These are phyloP conservation scores for Sporothrix schenckii DNA, from an alignment of 2,329 filamentous ascomycete genomes.

Conservation along the genomic window DNA sequence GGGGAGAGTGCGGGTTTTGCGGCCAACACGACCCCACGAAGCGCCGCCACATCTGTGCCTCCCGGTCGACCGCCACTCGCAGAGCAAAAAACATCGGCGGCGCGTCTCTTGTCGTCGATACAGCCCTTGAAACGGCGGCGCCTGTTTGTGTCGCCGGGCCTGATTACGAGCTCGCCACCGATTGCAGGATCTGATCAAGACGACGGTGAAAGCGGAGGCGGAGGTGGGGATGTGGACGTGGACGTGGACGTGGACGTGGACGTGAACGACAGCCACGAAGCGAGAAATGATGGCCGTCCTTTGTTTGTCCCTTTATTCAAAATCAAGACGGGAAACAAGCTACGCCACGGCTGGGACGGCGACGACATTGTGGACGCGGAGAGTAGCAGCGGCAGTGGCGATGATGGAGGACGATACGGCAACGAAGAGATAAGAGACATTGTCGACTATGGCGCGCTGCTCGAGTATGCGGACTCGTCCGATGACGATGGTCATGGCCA, in stretches of 20 bases:
- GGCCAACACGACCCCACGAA: neutral
- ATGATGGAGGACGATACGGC: neutral
- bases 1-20: neutral
- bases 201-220: neutral
- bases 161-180: slow-evolving; percentile 22
- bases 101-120: slow-evolving; percentile 4
- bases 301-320: neutral
- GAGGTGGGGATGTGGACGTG: neutral
- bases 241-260: neutral
- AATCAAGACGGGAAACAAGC: neutral
- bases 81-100: neutral
- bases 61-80: neutral
- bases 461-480: slow-evolving; percentile 14
- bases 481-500: neutral
- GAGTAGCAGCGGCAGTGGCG: neutral
- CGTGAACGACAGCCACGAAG: neutral
- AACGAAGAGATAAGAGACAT: slow-evolving; percentile 31
- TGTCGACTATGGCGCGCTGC: slow-evolving; percentile 27
- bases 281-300: neutral
- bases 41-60: neutral
- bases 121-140: slow-evolving; percentile 34
- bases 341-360: neutral
- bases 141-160: slow-evolving; percentile 28
- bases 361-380: slow-evolving; percentile 24
- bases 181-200: slow-evolving; percentile 2